Evolutionary conservation across 2,329 filamentous ascomycete genomes (phyloP), one percentile per base, ranked within the genome.

Genomic region (Penicillium hesseltinei): DNA sequence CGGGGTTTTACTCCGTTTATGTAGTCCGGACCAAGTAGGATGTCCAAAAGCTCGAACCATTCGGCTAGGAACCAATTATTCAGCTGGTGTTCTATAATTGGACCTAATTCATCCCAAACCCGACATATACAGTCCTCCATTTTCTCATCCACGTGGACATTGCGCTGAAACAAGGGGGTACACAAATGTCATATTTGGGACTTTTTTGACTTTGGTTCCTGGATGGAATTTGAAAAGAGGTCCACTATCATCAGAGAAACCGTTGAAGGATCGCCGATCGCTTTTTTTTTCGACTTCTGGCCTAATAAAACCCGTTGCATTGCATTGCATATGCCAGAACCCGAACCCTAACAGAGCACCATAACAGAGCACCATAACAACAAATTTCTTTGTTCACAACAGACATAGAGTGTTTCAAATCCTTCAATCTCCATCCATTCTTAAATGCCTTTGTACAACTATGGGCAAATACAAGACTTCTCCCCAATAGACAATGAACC

Each of bases 401-500:
- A n/a, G n/a, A n/a, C 45, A 9, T 23, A 21, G 5, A 1, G 4
- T 4, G 9, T 48, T 48, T n/a, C 2, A n/a, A 36, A 36, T 36
- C 9, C 21, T 36, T 35, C 2, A 8, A 21, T 40, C 3, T 21
- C 10, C 15, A 15, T n/a, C 19, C 45, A 25, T 25, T 36, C 31
- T 48, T n/a, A 13, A 36, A 48, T 35, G 9, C 5, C 5, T 23
- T 33, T 7, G 1, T 21, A 21, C 7, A 3, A 23, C 33, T 19
- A 38, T 49, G 4, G 13, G 29, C 4, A 58, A 49, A 23, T 62
- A 48, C 8, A 11, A 19, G 17, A 21, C 19, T 27, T n/a, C 31
- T 44, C 29, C 3, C 56, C 59, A 33, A 68, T 43, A 8, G 61
- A 66, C 62, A 91, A 75, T 0, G 88, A 0, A 89, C 89, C 89